Percentiles rank a stretch among this genome's conserved stretches.
Evolutionary conservation across 805 yeast species (phyloP).

Genomic region (Cyberlindnera lachancei): DNA sequence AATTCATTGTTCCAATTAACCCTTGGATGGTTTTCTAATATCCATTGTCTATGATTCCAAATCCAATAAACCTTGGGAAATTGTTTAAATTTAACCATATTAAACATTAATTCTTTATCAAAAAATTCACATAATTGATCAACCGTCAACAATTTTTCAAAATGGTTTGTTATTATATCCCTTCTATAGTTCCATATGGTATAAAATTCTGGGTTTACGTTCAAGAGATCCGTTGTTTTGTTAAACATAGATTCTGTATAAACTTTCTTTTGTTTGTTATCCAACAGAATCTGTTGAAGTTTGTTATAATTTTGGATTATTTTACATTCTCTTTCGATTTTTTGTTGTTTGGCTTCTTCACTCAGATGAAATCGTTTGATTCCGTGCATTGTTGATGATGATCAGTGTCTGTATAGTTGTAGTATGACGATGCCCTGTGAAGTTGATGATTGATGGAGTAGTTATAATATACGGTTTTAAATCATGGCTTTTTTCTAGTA

Average conservation of each 20-base stretch:
- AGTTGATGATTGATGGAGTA: too few relatives aligned
- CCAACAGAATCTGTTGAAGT: slow-evolving; percentile 38
- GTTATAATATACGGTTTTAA: too few relatives aligned
- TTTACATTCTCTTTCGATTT: slow-evolving; percentile 48
- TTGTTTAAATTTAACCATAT: slow-evolving; percentile 47
- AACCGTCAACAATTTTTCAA: slow-evolving; percentile 8
- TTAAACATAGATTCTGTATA: slow-evolving; percentile 36
- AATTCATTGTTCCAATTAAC: slow-evolving; percentile 71
- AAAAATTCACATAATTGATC: slow-evolving; percentile 28
- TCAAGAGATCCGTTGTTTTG: slow-evolving; percentile 49
- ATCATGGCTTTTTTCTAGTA: too few relatives aligned
- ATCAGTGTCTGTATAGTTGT: too few relatives aligned
- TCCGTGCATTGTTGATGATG: too few relatives aligned
- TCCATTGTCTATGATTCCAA: slow-evolving; percentile 92
- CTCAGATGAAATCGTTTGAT: slow-evolving; percentile 53
- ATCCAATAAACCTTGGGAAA: slow-evolving; percentile 95
- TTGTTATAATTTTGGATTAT: slow-evolving; percentile 51
- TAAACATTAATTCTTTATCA: slow-evolving; percentile 53
- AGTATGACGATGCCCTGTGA: too few relatives aligned
- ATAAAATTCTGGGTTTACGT: slow-evolving; percentile 77
- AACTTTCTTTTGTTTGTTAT: slow-evolving; percentile 21
- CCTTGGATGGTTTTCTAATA: slow-evolving; percentile 42
- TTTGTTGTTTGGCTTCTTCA: slow-evolving; percentile 45
- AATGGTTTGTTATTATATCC: slow-evolving; percentile 41
- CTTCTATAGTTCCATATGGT: slow-evolving; percentile 87